Conservation (phyloP, 768 basidiomycete genomes). For the Coprinopsis sp. region DNA sequence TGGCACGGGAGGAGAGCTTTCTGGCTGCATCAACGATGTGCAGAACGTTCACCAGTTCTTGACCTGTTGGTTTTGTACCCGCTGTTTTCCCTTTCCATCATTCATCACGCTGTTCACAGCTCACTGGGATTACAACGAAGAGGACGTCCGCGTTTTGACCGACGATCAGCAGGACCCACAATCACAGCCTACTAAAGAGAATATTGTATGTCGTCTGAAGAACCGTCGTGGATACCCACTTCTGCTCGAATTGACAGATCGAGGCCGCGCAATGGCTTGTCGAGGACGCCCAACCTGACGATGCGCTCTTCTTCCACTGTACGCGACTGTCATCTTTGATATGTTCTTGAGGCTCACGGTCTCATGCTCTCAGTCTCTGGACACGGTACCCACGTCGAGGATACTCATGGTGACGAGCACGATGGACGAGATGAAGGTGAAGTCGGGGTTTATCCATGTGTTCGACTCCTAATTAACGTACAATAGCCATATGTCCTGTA, state of each 20-base stretch:
- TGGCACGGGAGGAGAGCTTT: slow-evolving; percentile 58
- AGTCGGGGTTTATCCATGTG: slow-evolving; percentile 1
- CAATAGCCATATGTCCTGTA: slow-evolving; percentile 80
- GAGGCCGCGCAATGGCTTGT: slow-evolving; percentile 93
- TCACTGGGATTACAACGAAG: slow-evolving; percentile 59
- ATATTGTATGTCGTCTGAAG: slow-evolving; percentile 78
- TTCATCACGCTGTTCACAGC: slow-evolving; percentile 26
- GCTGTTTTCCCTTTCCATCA: background rate
- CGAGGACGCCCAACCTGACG: slow-evolving; percentile 67
- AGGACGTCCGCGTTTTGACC: slow-evolving; percentile 83
- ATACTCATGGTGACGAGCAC: slow-evolving; percentile 74
- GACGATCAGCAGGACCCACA: slow-evolving; percentile 66
- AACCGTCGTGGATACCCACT: no score
- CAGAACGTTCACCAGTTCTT: slow-evolving; percentile 75
- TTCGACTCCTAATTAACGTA: background rate
- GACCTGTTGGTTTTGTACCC: slow-evolving; percentile 40
- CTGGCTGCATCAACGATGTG: slow-evolving; percentile 92
- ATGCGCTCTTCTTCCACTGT: slow-evolving; percentile 92
- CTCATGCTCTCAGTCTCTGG: slow-evolving; percentile 67
- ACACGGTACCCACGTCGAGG: slow-evolving; percentile 88
- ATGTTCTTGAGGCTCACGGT: background rate
- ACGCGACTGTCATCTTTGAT: slow-evolving; percentile 15
- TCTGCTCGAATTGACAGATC: slow-evolving; percentile 34
- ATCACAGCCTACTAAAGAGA: slow-evolving; percentile 68
- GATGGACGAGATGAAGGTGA: slow-evolving; percentile 82